Conservation (phyloP, 371 early-diverging fungal species). For the Amoeboradix gromovi region DNA sequence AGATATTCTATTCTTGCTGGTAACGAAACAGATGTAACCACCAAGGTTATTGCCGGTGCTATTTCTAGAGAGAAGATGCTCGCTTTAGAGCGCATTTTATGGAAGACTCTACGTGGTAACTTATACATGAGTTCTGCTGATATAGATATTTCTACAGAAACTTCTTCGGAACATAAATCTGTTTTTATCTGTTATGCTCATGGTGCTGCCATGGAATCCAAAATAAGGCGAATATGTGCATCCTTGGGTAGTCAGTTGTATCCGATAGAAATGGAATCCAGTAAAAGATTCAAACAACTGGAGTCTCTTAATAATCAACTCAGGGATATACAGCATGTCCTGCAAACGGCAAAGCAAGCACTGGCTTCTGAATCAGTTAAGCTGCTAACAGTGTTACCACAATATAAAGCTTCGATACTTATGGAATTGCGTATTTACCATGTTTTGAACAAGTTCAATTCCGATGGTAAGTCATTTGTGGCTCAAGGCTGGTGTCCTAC, state of each 20-base stretch:
- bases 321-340: not conserved
- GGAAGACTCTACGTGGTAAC: constrained; percentile 88
- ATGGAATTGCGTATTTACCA: constrained; percentile 73
- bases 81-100: constrained; percentile 77
- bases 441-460: constrained; percentile 72
- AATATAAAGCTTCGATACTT: not conserved
- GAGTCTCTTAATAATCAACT: not conserved
- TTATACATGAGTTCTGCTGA: constrained; percentile 78
- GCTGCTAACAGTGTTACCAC: not conserved
- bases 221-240: constrained; percentile 74
- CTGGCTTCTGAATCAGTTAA: not conserved
- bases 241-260: constrained; percentile 80
- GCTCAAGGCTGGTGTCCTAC: constrained; percentile 93
- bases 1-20: not conserved
- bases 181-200: constrained; percentile 91
- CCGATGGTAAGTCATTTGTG: constrained; percentile 64
- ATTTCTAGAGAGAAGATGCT: constrained; percentile 46
- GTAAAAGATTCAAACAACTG: not conserved
- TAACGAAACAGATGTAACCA: not conserved
- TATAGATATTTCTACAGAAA: constrained; percentile 54
- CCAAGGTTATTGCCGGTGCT: constrained; percentile 47
- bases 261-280: constrained; percentile 23
- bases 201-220: constrained; percentile 54
- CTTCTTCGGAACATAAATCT: constrained; percentile 49
- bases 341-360: not conserved